Evolutionary conservation across 176 grass and related monocot species (phyloP), one percentile per base, ranked within the genome.

Genomic region (Triticum monococcum): DNA sequence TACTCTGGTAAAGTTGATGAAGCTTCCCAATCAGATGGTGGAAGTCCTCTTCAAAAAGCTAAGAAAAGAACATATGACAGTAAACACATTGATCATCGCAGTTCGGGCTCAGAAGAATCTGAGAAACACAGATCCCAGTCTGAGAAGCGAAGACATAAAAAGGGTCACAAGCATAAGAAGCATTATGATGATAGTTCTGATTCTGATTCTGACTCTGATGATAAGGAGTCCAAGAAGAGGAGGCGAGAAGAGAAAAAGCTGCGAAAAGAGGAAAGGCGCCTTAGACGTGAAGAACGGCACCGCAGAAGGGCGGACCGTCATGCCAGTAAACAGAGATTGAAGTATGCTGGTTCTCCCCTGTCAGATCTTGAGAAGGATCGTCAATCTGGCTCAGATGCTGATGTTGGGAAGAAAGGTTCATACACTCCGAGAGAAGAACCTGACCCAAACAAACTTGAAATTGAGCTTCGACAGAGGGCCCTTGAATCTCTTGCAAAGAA

Each of bases 401-500:
- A 89, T 86, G 81, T 38, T 72, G 79, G 56, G 37, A 90, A 79
- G 79, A 91, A 71, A 90, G 85, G 73, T 81, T 65, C 81, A 79
- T 79, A 33, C 22, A 79, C 68, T 73, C 77, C 65, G 28, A 90
- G 80, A 89, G 83, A 82, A 46, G 87, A 89, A 57, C 86, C 87
- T 24, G 91, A 91, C 89, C 92, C 88, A 46, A 91, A 92, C 75
- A 91, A 77, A 73, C 92, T 99, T 67, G 97, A 99, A 93, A 81
- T 90, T 64, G 94, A 94, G 85, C 92, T 99, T 79, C 89, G 92
- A 35, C 87, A 93, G 83, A 99, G 86, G 89, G 97, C 97, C 38
- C 94, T 99, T 45, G 89, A 93, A 84, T 87, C 90, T 66, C 90
- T 99, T 79, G 97, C 92, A 43, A 99, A 94, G 61, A 89, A 95